A percentile compares a stretch with the other conserved stretches of the same genome.
These are phyloP conservation scores for Oenanthe javanica DNA, from an alignment of 140 eudicot species.

Conservation along the genomic window DNA sequence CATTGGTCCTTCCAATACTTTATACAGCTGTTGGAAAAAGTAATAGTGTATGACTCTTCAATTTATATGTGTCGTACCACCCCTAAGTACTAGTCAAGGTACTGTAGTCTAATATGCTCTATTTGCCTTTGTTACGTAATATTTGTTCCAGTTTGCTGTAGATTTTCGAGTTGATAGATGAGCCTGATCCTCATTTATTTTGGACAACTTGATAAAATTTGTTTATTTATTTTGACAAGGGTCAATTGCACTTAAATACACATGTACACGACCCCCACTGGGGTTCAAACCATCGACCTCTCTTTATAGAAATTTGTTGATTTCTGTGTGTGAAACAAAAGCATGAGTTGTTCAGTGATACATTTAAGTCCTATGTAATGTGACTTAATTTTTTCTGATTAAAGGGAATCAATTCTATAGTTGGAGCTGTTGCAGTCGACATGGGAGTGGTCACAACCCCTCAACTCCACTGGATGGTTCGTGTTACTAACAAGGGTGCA, in stretches of 20 bases:
- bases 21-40: background rate
- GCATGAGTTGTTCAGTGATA: background rate
- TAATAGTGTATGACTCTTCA: background rate
- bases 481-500: conserved; percentile 51
- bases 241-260: background rate
- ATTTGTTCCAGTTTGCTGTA: background rate
- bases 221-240: background rate
- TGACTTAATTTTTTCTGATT: background rate
- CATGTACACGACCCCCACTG: background rate
- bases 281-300: background rate
- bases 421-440: conserved; percentile 52
- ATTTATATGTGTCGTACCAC: background rate
- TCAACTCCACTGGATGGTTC: conserved; percentile 97
- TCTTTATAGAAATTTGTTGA: background rate
- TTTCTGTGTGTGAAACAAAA: background rate
- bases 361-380: conserved; percentile 3
- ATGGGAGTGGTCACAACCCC: conserved; percentile 56
- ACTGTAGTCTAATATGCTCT: background rate
- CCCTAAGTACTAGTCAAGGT: background rate
- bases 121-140: background rate
- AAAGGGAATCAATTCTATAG: conserved; percentile 71
- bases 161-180: background rate
- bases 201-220: background rate
- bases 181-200: background rate
- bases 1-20: background rate